Conservation (phyloP, 176 grass and related monocot species). For the Triticum aestivum region DNA sequence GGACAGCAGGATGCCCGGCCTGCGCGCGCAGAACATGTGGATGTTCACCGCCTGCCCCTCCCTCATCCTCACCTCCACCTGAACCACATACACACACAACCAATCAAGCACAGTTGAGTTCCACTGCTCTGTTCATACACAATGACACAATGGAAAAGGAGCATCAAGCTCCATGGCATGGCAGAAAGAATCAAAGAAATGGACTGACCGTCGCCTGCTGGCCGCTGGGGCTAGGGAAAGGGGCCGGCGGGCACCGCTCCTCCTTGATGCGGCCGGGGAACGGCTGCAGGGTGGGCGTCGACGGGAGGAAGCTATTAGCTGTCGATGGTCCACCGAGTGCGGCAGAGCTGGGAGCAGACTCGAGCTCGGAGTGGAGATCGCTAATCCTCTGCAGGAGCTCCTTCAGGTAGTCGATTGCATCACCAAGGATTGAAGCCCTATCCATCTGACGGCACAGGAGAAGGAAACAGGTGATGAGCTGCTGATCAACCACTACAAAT, state of each 20-base stretch:
- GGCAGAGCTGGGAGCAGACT: constrained; percentile 59
- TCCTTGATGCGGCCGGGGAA: constrained; percentile 68
- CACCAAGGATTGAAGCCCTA: constrained; percentile 69
- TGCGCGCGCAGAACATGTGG: constrained; percentile 83
- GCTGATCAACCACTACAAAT: neutral
- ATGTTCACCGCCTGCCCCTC: constrained; percentile 74
- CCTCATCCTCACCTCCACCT: constrained; percentile 84
- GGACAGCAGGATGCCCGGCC: constrained; percentile 59
- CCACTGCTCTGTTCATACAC: neutral
- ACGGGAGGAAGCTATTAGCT: constrained; percentile 50
- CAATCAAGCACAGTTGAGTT: neutral
- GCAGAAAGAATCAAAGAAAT: neutral
- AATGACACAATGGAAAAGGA: too few species aligned
- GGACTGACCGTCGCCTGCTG: constrained; percentile 65
- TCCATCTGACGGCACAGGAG: constrained; percentile 65
- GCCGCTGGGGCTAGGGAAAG: constrained; percentile 51
- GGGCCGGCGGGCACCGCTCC: constrained; percentile 52
- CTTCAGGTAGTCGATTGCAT: constrained; percentile 89
- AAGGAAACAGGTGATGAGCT: constrained; percentile 24
- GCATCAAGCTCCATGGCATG: neutral
- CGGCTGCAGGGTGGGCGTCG: constrained; percentile 59
- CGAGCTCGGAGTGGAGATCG: constrained; percentile 72
- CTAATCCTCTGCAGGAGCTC: constrained; percentile 76
- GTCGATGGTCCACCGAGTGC: constrained; percentile 45
- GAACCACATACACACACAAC: neutral